Conservation (phyloP, 768 basidiomycete species). For the Pleurotus djamor region DNA sequence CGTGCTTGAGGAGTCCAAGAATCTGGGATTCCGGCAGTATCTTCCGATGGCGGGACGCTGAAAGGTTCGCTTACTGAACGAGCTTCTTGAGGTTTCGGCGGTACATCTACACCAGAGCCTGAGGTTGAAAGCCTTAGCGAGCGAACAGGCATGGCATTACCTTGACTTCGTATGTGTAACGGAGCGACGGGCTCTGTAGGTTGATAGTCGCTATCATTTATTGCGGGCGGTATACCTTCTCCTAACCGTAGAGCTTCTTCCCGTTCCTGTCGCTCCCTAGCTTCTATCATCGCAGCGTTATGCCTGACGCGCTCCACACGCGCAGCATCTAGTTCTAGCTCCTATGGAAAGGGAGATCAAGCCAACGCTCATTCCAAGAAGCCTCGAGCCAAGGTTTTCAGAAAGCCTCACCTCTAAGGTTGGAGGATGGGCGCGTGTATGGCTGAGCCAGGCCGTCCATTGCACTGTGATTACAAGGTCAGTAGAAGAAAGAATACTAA, state of each 20-base stretch:
- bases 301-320: constrained; percentile 50
- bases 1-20: not conserved
- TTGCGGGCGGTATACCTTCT: constrained; percentile 1
- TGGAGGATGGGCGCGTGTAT: constrained; percentile 61
- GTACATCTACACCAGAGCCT: too few relatives aligned
- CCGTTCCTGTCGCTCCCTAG: constrained; percentile 49
- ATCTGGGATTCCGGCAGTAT: not conserved
- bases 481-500: too few relatives aligned
- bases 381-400: not conserved
- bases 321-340: constrained; percentile 52
- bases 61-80: not conserved
- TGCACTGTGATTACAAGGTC: constrained; percentile 47
- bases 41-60: not conserved
- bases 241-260: constrained; percentile 16
- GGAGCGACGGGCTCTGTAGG: not conserved
- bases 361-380: too few relatives aligned
- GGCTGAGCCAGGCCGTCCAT: constrained; percentile 75
- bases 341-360: constrained; percentile 30
- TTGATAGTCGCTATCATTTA: constrained; percentile 1
- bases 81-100: not conserved
- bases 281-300: constrained; percentile 55
- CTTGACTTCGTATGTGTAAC: not conserved
- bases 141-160: not conserved
- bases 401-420: constrained; percentile 47
- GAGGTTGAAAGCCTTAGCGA: too few relatives aligned